Conservation (phyloP, 2,329 filamentous ascomycete genomes). For the Trichoderma koningiopsis region DNA sequence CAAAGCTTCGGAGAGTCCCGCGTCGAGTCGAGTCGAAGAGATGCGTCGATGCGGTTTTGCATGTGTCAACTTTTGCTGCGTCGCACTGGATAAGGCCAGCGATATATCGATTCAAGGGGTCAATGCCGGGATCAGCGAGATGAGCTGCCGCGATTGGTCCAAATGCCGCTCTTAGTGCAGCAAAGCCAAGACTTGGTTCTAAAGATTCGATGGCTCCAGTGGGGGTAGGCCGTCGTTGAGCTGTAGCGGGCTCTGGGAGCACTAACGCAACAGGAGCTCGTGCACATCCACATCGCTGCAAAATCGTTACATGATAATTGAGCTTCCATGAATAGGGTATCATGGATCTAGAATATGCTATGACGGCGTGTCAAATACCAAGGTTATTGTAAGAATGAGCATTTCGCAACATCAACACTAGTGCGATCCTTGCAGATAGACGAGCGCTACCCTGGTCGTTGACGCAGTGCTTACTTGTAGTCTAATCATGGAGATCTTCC, state of each 20-base stretch:
- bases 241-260: constrained; percentile 12
- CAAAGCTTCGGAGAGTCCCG: not conserved
- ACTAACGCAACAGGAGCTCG: not conserved
- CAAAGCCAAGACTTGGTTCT: constrained; percentile 1
- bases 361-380: not conserved
- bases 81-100: constrained; percentile 3
- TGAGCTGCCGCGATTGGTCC: constrained; percentile 19
- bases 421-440: not conserved
- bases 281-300: not conserved
- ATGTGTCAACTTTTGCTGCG: not conserved
- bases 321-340: not conserved
- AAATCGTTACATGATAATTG: not conserved
- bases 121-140: constrained; percentile 12
- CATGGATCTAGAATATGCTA: not conserved
- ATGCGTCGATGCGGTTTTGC: not conserved
- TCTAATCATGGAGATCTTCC: not conserved
- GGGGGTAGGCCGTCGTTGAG: not conserved
- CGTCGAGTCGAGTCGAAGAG: not conserved
- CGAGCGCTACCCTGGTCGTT: not conserved
- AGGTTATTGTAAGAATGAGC: not conserved
- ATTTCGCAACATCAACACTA: not conserved
- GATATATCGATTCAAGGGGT: constrained; percentile 13
- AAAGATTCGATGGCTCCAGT: not conserved
- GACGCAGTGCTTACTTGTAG: not conserved
- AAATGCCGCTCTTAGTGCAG: not conserved